Percentiles rank a stretch among this genome's conserved stretches.
These are phyloP conservation scores for Henckelia pumila DNA, from an alignment of 257 asterid genomes.

Conservation along the genomic window DNA sequence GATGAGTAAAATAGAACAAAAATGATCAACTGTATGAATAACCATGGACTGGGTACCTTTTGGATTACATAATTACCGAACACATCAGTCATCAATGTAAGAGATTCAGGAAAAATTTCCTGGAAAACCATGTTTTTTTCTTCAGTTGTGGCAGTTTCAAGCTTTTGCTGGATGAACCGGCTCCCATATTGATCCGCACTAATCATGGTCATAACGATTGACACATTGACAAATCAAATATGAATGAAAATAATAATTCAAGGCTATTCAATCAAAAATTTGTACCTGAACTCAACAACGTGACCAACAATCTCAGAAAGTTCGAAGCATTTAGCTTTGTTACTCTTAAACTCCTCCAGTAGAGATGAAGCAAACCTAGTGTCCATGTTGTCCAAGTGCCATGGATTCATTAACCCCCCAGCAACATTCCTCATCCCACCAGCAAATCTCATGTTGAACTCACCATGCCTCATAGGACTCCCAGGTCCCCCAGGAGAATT, in stretches of 20 bases:
- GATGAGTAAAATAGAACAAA: neutral
- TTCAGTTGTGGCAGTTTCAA: slow-evolving; percentile 61
- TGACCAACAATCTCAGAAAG: slow-evolving; percentile 80
- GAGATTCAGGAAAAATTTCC: slow-evolving; percentile 75
- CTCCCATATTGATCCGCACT: slow-evolving; percentile 88
- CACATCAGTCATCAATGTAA: slow-evolving; percentile 79
- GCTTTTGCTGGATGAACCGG: slow-evolving; percentile 85
- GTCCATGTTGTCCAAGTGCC: slow-evolving; percentile 54
- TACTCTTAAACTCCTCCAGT: slow-evolving; percentile 72
- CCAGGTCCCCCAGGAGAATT: slow-evolving; percentile 48
- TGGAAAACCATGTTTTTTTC: slow-evolving; percentile 79
- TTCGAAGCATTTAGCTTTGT: slow-evolving; percentile 64
- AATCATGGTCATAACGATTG: slow-evolving; percentile 19
- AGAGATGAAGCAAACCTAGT: slow-evolving; percentile 52
- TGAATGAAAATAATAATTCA: neutral
- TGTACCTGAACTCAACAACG: slow-evolving; percentile 83
- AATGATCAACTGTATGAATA: slow-evolving; percentile 12
- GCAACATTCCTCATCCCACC: slow-evolving; percentile 43
- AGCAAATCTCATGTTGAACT: slow-evolving; percentile 43
- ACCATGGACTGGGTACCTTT: slow-evolving; percentile 43
- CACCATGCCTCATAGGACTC: slow-evolving; percentile 48
- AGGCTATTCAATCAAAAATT: neutral
- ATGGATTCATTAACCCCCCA: slow-evolving; percentile 46
- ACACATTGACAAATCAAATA: neutral
- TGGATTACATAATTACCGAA: slow-evolving; percentile 88